Percentiles rank a stretch among this genome's conserved stretches.
Conservation (phyloP, 108 stramenopile genomes). For the Cyclotella baltica region DNA sequence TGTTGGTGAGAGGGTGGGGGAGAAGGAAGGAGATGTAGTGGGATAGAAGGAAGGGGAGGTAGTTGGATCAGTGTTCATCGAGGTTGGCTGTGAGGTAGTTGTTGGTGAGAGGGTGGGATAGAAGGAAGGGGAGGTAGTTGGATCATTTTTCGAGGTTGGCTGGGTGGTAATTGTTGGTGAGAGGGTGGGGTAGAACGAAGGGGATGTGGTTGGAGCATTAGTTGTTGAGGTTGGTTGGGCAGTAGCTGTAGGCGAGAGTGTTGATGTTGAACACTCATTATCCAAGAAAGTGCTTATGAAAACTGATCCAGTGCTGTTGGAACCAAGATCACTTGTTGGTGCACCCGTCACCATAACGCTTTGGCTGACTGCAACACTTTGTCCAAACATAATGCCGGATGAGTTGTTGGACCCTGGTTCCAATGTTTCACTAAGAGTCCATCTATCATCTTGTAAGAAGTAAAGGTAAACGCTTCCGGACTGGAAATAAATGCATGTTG, state of each 20-base stretch:
- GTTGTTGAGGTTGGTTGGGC: background rate
- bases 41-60: background rate
- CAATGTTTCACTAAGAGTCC: conserved; percentile 16
- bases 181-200: background rate
- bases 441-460: background rate
- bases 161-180: background rate
- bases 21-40: background rate
- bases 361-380: conserved; percentile 5
- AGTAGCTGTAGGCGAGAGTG: background rate
- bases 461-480: conserved; percentile 3
- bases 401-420: background rate
- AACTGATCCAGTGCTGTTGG: conserved; percentile 7
- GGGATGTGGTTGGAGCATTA: background rate
- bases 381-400: background rate
- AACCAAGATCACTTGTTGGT: conserved; percentile 15
- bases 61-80: background rate
- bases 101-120: background rate
- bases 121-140: background rate
- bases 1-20: background rate
- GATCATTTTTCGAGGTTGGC: background rate
- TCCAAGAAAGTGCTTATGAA: conserved; percentile 13
- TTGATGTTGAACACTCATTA: background rate
- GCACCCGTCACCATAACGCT: background rate
- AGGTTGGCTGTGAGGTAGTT: background rate
- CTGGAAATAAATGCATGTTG: background rate